Conservation (phyloP, 1,284 basidiomycete species). For the Xanthoconium separans region DNA sequence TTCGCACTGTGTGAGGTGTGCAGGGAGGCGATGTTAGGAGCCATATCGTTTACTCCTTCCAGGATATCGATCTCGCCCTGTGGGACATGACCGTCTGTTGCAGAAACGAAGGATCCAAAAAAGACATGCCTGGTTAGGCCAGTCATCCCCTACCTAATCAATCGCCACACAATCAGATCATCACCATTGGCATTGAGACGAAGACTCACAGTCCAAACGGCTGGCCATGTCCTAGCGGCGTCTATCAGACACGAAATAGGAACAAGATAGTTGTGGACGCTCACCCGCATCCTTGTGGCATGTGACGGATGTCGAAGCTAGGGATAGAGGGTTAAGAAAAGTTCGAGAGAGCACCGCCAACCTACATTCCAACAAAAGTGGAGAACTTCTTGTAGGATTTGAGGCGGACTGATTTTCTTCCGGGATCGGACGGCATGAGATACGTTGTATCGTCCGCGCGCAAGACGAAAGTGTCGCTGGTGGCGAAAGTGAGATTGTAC, state of each 20-base stretch:
- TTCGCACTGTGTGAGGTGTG: slow-evolving; percentile 20
- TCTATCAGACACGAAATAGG: not conserved
- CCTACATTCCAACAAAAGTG: slow-evolving; percentile 21
- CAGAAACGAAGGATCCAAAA: not conserved
- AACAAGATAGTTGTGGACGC: not conserved
- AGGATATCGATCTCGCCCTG: slow-evolving; percentile 37
- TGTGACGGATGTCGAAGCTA: slow-evolving; percentile 28
- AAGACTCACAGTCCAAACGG: slow-evolving; percentile 25
- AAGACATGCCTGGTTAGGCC: slow-evolving; percentile 18
- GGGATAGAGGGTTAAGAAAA: not conserved
- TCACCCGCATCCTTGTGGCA: slow-evolving; percentile 32
- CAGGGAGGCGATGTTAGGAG: slow-evolving; percentile 29
- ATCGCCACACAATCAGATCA: too few species aligned
- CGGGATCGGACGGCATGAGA: slow-evolving; percentile 22
- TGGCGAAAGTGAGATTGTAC: slow-evolving; percentile 34
- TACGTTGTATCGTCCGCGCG: slow-evolving; percentile 35
- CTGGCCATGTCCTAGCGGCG: slow-evolving; percentile 27
- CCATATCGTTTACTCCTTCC: slow-evolving; percentile 28
- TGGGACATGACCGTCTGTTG: not conserved
- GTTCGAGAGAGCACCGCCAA: not conserved
- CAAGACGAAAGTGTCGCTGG: slow-evolving; percentile 33
- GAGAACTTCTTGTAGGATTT: slow-evolving; percentile 18
- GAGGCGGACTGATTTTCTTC: slow-evolving; percentile 30
- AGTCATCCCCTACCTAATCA: slow-evolving; percentile 23
- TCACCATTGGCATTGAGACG: too few species aligned